Base-by-base conservation (phyloP, 2,329 filamentous ascomycete species). In the Harringtonia aguacate region DNA sequence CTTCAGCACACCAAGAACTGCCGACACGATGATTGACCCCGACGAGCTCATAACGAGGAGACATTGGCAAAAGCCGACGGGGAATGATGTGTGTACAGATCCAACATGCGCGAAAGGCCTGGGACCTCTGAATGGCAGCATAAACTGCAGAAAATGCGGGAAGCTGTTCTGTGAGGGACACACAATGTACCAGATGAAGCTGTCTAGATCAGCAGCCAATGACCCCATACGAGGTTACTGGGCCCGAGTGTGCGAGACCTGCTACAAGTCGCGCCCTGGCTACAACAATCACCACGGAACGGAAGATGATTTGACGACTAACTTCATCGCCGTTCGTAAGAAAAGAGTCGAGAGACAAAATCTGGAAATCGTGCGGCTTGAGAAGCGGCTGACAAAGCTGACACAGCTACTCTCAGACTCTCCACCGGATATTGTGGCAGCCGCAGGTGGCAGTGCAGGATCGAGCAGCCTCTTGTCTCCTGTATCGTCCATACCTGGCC, bases 131-230 rank as follows among this genome's bases (percentile, higher is more conserved):
- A 89, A 84, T 55, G 87, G 88, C 17, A 88, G 75, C 55, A 81
- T 98, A 55, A 95, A 98, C 61, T 98, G 92, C 62, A 76, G 92
- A 50, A 87, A 89, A 50, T 98, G 92, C 56, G 92, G 92, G 8
- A 82, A 83, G 54, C 67, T 98, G 34, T 98, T 97, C 59, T 98
- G 92, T 62, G 92, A 97, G 58, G 86, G 90, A 54, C 92, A 98
- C 61, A 97, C 92, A 42, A 95, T 98, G 89, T 98, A 97, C 58
- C 90, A 98, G 67, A 97, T 97, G 85, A 95, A 94, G 68, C 72
- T 98, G 12, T 95, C 89, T 9, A 74, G 89, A 44, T 84, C 88
- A 27, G 92, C 92, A 4, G 76, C 81, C 46, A 87, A 95, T 62
- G 92, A 98, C 51, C 90, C 92, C 0, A 78, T 92, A 2, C 72